A percentile compares a stretch with the other conserved stretches of the same genome.
Conservation (phyloP, 1,139 yeast species). For the Blastobotrys indianensis region DNA sequence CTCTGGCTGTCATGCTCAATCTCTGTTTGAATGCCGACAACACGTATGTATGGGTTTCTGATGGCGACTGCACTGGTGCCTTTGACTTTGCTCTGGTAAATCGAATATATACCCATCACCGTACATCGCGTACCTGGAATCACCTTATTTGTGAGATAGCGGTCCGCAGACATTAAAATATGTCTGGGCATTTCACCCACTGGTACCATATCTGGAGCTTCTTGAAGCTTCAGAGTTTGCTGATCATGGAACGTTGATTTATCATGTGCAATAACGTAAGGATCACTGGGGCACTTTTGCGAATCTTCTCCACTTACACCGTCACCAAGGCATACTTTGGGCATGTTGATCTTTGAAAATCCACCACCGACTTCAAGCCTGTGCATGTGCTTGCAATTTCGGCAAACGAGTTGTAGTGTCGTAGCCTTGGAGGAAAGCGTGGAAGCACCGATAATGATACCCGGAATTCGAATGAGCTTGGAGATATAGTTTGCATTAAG, state of each 20-base stretch:
- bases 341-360: conserved; percentile 73
- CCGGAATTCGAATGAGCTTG: conserved; percentile 84
- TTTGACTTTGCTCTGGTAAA: conserved; percentile 61
- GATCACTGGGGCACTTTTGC: conserved; percentile 76
- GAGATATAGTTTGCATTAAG: conserved; percentile 85
- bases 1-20: conserved; percentile 64
- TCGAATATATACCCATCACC: conserved; percentile 85
- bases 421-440: conserved; percentile 88
- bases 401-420: conserved; percentile 75
- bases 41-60: conserved; percentile 84
- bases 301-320: conserved; percentile 47
- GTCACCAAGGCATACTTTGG: conserved; percentile 58
- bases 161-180: conserved; percentile 78
- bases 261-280: conserved; percentile 90
- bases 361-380: conserved; percentile 62
- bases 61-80: conserved; percentile 70
- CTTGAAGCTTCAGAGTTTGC: conserved; percentile 89
- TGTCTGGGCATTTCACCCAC: conserved; percentile 99
- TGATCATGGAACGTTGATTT: conserved; percentile 90
- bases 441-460: conserved; percentile 88
- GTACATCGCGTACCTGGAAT: conserved; percentile 96
- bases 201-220: conserved; percentile 96
- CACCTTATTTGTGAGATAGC: conserved; percentile 82
- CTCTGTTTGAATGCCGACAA: conserved; percentile 81
- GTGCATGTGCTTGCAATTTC: conserved; percentile 78